Percentiles rank a stretch among this genome's conserved stretches.
These are phyloP conservation scores for Polyporus tsugae DNA, from an alignment of 1,284 basidiomycete genomes.

Conservation along the genomic window DNA sequence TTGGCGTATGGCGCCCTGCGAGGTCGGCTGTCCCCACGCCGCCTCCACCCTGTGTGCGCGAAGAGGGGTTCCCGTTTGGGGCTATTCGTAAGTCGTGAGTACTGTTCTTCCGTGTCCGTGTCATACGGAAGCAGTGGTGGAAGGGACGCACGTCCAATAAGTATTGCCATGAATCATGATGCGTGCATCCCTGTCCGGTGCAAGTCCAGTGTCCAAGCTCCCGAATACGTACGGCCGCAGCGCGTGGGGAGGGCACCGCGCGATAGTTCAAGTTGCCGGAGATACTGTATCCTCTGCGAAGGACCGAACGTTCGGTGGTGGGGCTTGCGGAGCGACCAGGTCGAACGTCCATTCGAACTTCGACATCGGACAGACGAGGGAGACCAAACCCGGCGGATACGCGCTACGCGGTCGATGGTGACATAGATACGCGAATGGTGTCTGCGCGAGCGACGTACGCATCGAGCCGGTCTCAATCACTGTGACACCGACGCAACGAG, in stretches of 20 bases:
- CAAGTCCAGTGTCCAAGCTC: not conserved
- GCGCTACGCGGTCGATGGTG: not conserved
- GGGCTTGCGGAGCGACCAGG: not conserved
- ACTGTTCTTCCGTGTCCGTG: not conserved
- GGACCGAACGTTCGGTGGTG: not conserved
- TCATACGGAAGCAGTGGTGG: constrained; percentile 1
- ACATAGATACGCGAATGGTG: too few relatives aligned
- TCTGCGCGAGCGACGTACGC: not conserved
- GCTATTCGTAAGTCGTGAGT: not conserved
- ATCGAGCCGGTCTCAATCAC: not conserved
- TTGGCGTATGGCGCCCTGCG: not conserved
- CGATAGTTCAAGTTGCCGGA: too few relatives aligned
- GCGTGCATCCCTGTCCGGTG: not conserved
- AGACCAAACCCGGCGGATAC: not conserved
- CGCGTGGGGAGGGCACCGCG: not conserved
- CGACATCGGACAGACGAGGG: not conserved
- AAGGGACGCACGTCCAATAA: constrained; percentile 3
- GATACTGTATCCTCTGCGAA: not conserved
- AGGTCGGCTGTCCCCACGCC: not conserved
- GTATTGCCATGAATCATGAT: not conserved
- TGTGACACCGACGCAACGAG: not conserved
- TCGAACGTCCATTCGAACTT: too few relatives aligned
- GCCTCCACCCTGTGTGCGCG: constrained; percentile 4
- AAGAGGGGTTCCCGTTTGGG: not conserved
- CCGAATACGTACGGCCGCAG: not conserved